Base-by-base conservation (phyloP, 495 filamentous ascomycete genomes). In the Amniculicola lignicola region DNA sequence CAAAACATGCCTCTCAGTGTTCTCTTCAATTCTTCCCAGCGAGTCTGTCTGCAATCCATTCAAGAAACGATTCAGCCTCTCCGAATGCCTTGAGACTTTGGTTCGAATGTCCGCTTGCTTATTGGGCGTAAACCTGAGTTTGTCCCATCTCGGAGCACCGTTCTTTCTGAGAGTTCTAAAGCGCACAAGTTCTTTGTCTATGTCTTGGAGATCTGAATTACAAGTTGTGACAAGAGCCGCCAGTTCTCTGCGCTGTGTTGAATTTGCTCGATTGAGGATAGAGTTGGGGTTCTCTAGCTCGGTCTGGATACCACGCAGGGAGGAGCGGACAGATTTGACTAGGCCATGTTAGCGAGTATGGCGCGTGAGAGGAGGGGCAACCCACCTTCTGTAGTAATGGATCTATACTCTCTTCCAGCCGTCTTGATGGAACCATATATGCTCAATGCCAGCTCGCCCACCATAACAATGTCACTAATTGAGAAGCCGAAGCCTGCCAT, bases 401-500 rank as follows among this genome's bases (percentile, higher is more conserved):
- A 39, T 15, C 31, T 35, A 22, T 31, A 56, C 16, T 56, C 51
- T 41, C 36, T 28, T 2, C 51, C 58, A 3, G 58, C 58, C 16
- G 37, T 28, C 27, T 61, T 61, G 29, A 35, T 41, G 5, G 58
- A 61, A 19, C 46, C 56, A 28, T 61, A 61, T 12, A 61, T 12
- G 22, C 11, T 47, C 36, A n/a, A 51, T 11, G 58, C 58, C 23
- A 51, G 25, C 24, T 24, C 45, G 22, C 43, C 39, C 9, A 56
- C 21, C 6, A 31, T 5, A 3, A 47, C 10, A 28, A 61, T 44
- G 22, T 61, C 58, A 21, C 48, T 31, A 16, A 59, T 50, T 0
- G 56, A 59, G 37, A 60, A 60, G 4, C 57, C 57, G 29, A 60
- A 50, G n/a, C 57, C 51, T 9, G 50, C 50, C 56, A 54, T 59